Evolutionary conservation across 1,284 basidiomycete species (phyloP).

Genomic region (Marasmius tenuissimus): DNA sequence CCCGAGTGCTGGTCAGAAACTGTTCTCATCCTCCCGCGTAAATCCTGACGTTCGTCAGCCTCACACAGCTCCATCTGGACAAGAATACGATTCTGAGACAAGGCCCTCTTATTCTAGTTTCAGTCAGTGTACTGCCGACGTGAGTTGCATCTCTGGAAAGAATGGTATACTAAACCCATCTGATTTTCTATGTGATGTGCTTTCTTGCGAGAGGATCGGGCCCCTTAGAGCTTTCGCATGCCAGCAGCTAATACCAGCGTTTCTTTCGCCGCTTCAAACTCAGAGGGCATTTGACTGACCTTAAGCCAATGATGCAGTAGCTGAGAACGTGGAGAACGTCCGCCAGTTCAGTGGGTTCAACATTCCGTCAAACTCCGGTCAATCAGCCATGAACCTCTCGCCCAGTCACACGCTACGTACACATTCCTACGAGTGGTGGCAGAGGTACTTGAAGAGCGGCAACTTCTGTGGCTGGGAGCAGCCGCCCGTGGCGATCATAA

Average conservation of each 20-base stretch:
- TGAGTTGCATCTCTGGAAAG: too few relatives aligned
- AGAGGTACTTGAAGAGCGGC: not conserved
- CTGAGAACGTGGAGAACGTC: constrained; percentile 4
- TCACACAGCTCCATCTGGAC: too few relatives aligned
- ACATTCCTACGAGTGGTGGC: not conserved
- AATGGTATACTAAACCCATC: too few relatives aligned
- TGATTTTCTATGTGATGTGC: not conserved
- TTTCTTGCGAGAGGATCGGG: constrained; percentile 8
- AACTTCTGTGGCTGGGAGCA: not conserved
- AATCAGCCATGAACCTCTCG: not conserved
- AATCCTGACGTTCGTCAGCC: not conserved
- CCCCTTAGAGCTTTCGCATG: constrained; percentile 15
- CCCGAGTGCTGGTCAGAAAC: not conserved
- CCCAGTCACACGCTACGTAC: not conserved
- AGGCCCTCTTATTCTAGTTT: too few relatives aligned
- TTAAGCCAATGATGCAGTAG: not conserved
- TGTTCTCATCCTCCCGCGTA: not conserved
- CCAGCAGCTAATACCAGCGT: constrained; percentile 17
- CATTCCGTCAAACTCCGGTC: not conserved
- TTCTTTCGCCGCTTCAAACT: constrained; percentile 12
- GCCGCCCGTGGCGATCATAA: constrained; percentile 15
- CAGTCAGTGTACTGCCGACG: too few relatives aligned
- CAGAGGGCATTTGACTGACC: not conserved
- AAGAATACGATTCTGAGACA: too few relatives aligned
- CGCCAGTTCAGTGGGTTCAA: not conserved